These are phyloP conservation scores for Kwoniella sp. DNA, from an alignment of 768 basidiomycete species.

Conservation along the genomic window DNA sequence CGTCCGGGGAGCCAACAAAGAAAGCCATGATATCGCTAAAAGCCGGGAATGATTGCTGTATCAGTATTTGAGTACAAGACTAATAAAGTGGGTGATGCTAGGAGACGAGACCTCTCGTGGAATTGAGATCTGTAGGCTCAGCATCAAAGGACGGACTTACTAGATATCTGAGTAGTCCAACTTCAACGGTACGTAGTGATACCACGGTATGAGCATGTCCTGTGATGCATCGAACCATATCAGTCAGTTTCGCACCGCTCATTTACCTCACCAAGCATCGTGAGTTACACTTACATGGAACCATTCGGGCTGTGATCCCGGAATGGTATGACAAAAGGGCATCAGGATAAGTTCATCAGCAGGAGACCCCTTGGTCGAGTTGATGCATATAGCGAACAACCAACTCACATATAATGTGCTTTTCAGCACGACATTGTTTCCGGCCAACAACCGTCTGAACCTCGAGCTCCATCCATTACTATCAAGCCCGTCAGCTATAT, in stretches of 20 bases:
- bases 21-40: constrained; percentile 50
- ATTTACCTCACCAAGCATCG: neutral
- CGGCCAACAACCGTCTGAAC: constrained; percentile 39
- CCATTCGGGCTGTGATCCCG: constrained; percentile 51
- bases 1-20: constrained; percentile 49
- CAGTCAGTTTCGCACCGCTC: neutral
- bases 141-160: too few species aligned
- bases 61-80: too few species aligned
- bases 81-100: too few species aligned
- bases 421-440: constrained; percentile 51
- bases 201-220: constrained; percentile 50
- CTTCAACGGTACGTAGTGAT: constrained; percentile 52
- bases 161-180: constrained; percentile 53
- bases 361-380: neutral
- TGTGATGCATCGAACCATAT: constrained; percentile 4
- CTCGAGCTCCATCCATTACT: constrained; percentile 52
- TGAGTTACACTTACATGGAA: constrained; percentile 30
- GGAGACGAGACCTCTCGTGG: too few species aligned
- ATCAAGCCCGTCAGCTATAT: too few species aligned
- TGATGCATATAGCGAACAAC: neutral
- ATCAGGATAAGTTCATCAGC: too few species aligned
- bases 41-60: neutral
- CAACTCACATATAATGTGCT: constrained; percentile 49
- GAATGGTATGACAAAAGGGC: constrained; percentile 4
- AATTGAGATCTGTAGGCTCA: too few species aligned